Conservation (phyloP, 2,329 filamentous ascomycete genomes). For the Botrytis paeoniae region DNA sequence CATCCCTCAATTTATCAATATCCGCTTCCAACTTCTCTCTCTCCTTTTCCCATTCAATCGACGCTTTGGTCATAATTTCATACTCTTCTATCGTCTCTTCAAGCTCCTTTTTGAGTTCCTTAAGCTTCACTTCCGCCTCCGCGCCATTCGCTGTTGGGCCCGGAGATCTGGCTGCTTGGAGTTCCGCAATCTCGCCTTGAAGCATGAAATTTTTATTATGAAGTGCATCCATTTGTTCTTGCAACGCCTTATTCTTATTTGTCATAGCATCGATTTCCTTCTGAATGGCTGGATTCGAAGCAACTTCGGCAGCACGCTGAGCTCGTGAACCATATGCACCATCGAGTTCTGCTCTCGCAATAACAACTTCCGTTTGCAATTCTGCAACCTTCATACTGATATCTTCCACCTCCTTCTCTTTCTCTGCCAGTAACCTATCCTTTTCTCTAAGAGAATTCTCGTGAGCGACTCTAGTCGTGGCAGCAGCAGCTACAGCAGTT, state of each 20-base stretch:
- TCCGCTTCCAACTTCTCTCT: conserved; percentile 60
- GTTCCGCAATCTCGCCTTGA: conserved; percentile 18
- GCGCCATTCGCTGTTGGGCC: conserved; percentile 3
- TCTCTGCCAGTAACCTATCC: conserved; percentile 34
- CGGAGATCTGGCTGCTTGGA: conserved; percentile 12
- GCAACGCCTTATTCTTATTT: conserved; percentile 42
- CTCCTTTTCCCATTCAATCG: conserved; percentile 69
- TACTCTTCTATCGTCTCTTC: conserved; percentile 67
- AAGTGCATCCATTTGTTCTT: conserved; percentile 34
- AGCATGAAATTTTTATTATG: conserved; percentile 19
- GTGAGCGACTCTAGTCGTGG: conserved; percentile 26
- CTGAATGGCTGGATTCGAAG: conserved; percentile 55
- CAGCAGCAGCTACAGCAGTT: conserved; percentile 30
- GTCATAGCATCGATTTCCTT: conserved; percentile 57
- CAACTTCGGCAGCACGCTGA: conserved; percentile 64
- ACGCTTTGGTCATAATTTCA: conserved; percentile 66
- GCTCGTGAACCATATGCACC: conserved; percentile 83
- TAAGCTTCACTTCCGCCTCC: conserved; percentile 40
- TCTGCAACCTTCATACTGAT: conserved; percentile 63
- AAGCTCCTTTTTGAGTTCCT: conserved; percentile 61
- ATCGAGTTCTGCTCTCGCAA: conserved; percentile 86
- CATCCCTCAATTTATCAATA: conserved; percentile 62
- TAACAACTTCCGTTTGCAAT: conserved; percentile 77
- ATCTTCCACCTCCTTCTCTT: conserved; percentile 49
- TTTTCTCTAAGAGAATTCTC: conserved; percentile 29